A percentile compares a stretch with the other conserved stretches of the same genome.
phyloP scores from a whole-genome alignment of 129 eudicot species.

The Tagetes erecta region DNA sequence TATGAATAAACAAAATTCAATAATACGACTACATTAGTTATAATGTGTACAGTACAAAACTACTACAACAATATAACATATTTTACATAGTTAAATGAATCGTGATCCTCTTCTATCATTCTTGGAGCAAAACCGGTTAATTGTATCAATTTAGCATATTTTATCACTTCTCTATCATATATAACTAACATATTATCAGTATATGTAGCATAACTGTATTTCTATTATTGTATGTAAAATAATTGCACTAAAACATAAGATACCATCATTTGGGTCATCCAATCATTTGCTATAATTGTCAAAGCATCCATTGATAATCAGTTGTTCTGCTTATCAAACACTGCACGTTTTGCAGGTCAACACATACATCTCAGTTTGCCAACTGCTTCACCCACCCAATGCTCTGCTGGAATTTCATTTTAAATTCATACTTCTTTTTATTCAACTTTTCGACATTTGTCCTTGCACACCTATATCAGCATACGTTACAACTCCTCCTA shows the following conservation, averaged over 20 bases:
- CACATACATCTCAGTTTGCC: constrained; percentile 33
- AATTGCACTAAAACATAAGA: no score
- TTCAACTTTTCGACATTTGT: background rate
- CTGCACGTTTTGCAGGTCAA: constrained; percentile 31
- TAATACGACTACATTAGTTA: no score
- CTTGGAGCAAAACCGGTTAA: no score
- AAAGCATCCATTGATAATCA: constrained; percentile 16
- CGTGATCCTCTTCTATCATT: no score
- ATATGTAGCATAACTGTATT: no score
- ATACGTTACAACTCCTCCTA: constrained; percentile 83
- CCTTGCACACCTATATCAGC: constrained; percentile 38
- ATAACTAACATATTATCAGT: no score
- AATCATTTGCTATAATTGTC: constrained; percentile 27
- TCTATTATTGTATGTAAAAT: no score
- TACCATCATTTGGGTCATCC: background rate
- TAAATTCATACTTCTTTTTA: background rate
- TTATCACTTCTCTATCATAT: no score
- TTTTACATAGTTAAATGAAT: no score
- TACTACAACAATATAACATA: no score
- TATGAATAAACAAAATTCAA: background rate
- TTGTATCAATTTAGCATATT: no score
- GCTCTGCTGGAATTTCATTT: constrained; percentile 21
- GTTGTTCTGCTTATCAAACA: constrained; percentile 23
- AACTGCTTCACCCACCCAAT: constrained; percentile 11
- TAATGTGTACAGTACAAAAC: no score